Percentiles rank a stretch among this genome's conserved stretches.
phyloP scores from a whole-genome alignment of 495 filamentous ascomycete species.

The Lophiotrema nucula region DNA sequence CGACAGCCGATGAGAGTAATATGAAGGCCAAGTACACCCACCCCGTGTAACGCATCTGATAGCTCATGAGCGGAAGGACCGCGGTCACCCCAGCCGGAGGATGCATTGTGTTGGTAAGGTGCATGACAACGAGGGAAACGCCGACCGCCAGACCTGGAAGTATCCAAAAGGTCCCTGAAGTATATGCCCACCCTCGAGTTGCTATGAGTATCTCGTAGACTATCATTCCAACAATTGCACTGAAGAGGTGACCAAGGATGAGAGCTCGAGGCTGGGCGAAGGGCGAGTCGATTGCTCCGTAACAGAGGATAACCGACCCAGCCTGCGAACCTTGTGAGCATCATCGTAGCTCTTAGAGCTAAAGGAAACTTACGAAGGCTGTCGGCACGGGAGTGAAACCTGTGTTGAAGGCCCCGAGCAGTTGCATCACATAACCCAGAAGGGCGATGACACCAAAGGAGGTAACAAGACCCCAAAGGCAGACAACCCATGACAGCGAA shows the following conservation, averaged over 20 bases:
- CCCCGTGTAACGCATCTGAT: conserved; percentile 3
- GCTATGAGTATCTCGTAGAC: conserved; percentile 18
- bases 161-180: no score
- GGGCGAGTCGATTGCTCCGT: conserved; percentile 19
- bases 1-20: conserved; percentile 16
- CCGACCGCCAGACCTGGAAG: conserved; percentile 15
- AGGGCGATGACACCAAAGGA: conserved; percentile 21
- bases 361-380: no score
- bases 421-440: conserved; percentile 7
- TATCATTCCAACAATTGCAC: conserved; percentile 17
- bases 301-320: conserved; percentile 23
- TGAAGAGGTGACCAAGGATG: conserved; percentile 24
- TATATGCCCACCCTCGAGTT: no score
- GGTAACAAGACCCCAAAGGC: conserved; percentile 15
- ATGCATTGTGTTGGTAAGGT: conserved; percentile 25
- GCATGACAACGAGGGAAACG: conserved; percentile 22
- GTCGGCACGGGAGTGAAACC: neutral
- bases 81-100: conserved; percentile 29
- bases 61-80: conserved; percentile 10
- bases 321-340: conserved; percentile 5
- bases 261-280: conserved; percentile 23
- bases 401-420: conserved; percentile 19
- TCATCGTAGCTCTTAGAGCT: no score
- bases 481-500: neutral
- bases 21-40: conserved; percentile 25